Percentiles rank a stretch among this genome's conserved stretches.
Evolutionary conservation across 352 stramenopile genomes (phyloP).

Genomic region (Globisporangium uncinulatum): DNA sequence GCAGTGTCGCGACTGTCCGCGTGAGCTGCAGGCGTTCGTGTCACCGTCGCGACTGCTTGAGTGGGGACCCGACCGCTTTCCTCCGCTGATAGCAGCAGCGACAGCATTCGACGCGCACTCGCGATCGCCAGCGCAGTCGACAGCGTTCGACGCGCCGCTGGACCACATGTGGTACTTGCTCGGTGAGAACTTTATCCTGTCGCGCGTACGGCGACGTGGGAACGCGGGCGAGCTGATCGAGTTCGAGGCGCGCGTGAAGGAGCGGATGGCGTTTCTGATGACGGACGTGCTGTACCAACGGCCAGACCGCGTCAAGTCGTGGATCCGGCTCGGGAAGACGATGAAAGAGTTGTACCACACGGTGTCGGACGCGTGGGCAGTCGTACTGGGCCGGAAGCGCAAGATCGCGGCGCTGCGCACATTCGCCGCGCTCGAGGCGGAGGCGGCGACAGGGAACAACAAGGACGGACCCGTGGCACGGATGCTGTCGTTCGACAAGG

Average conservation of each 20-base stretch:
- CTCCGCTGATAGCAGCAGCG: not conserved
- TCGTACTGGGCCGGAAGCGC: conserved; percentile 38
- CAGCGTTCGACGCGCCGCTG: conserved; percentile 11
- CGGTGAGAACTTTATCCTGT: conserved; percentile 65
- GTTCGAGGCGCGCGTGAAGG: conserved; percentile 52
- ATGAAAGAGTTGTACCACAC: conserved; percentile 70
- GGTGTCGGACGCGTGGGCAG: conserved; percentile 50
- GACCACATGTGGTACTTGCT: conserved; percentile 70
- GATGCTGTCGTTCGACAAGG: conserved; percentile 25
- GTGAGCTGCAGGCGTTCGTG: conserved; percentile 26
- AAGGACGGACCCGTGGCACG: not conserved
- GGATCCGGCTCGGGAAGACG: conserved; percentile 55
- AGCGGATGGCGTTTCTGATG: conserved; percentile 46
- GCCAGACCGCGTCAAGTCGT: conserved; percentile 55
- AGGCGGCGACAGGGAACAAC: not conserved
- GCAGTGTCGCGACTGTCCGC: not conserved
- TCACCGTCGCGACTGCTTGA: conserved; percentile 31
- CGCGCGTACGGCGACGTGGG: conserved; percentile 47
- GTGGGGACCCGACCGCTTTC: conserved; percentile 13
- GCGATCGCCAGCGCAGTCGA: not conserved
- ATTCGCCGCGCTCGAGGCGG: conserved; percentile 16
- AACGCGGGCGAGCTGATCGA: conserved; percentile 54
- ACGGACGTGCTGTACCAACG: conserved; percentile 63
- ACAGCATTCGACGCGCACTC: not conserved
- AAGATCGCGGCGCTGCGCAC: conserved; percentile 29